Base-by-base conservation (phyloP, 805 yeast species). In the Myxozyma monticola region DNA sequence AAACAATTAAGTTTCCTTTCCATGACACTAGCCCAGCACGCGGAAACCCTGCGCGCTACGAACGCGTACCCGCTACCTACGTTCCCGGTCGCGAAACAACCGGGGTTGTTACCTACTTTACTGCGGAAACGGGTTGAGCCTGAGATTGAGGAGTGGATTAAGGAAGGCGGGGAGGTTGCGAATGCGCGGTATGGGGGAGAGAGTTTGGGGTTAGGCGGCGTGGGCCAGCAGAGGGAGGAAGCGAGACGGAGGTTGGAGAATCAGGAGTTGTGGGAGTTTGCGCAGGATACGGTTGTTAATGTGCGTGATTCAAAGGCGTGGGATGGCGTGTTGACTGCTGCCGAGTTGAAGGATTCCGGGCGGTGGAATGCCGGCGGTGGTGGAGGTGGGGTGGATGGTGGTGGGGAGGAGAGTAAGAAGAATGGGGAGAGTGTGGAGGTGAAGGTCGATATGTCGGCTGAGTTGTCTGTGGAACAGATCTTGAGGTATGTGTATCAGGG, bases 41-140 rank as follows among this genome's bases (percentile, higher is more conserved):
- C 79, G 5, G 83, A 77, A 2, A 67, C 77, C 0, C 71, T 93
- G 22, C 76, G 76, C 38, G 68, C 78, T 4, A 82, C 95, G 0
- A 88, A 86, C 44, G 90, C 83, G 1, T 91, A 80, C 62, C 99
- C 99, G 1, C 71, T 87, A 46, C 84, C 90, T 0, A 76, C 77
- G 18, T 93, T 91, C 65, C 97, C 97, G 7, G 80, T 95, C 0
- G 78, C 88, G 0, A 85, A 87, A 37, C 90, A 87, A 57, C 90
- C 86, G 61, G 86, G 88, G 1, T 73, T 93, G 30, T 70, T 90
- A 43, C 85, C 95, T 0, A 89, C 97, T 0, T 71, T 93, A 52
- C 68, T 93, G 52, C 76, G 98, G 51, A 93, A 90, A 65, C 91
- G 90, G 65, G 84, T 84, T 42, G 71, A 87, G 9, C 98, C 99